These are phyloP conservation scores for Candida dubliniensis DNA, from an alignment of 1,139 yeast species.

Conservation along the genomic window DNA sequence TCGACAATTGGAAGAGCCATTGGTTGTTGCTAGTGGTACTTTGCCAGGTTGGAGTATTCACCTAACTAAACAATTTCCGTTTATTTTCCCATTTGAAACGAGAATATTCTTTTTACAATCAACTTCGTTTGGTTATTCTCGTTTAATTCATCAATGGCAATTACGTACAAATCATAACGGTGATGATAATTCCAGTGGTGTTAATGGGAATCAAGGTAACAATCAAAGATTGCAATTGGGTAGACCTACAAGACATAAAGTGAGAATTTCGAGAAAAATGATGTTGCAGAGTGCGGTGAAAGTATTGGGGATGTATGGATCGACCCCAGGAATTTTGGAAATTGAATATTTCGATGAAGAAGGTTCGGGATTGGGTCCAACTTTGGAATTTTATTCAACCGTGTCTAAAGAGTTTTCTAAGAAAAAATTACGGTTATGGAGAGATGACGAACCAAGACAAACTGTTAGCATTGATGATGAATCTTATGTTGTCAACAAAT, in stretches of 20 bases:
- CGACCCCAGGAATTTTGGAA: constrained; percentile 79
- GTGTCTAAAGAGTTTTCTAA: constrained; percentile 72
- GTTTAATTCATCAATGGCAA: constrained; percentile 82
- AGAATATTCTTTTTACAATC: constrained; percentile 78
- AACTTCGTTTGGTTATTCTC: constrained; percentile 88
- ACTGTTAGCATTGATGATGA: constrained; percentile 21
- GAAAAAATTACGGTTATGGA: constrained; percentile 67
- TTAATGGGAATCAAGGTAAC: constrained; percentile 5
- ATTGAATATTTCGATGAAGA: constrained; percentile 88
- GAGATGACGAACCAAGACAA: constrained; percentile 37
- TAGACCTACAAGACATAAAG: constrained; percentile 76
- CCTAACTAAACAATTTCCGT: constrained; percentile 72
- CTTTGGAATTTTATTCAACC: constrained; percentile 84
- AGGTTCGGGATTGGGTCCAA: constrained; percentile 97
- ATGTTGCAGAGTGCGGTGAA: constrained; percentile 79
- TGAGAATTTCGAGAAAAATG: constrained; percentile 70
- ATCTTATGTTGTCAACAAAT: constrained; percentile 39
- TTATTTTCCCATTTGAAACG: constrained; percentile 81
- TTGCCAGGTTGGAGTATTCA: constrained; percentile 84
- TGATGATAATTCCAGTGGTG: constrained; percentile 18
- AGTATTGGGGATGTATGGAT: constrained; percentile 73
- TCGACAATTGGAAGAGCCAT: constrained; percentile 86
- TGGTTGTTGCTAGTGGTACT: constrained; percentile 84
- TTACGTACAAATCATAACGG: constrained; percentile 47
- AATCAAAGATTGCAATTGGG: constrained; percentile 55